Percentiles rank a stretch among this genome's conserved stretches.
Conservation (phyloP, 1,284 basidiomycete species). For the Ceratobasidium sp. region DNA sequence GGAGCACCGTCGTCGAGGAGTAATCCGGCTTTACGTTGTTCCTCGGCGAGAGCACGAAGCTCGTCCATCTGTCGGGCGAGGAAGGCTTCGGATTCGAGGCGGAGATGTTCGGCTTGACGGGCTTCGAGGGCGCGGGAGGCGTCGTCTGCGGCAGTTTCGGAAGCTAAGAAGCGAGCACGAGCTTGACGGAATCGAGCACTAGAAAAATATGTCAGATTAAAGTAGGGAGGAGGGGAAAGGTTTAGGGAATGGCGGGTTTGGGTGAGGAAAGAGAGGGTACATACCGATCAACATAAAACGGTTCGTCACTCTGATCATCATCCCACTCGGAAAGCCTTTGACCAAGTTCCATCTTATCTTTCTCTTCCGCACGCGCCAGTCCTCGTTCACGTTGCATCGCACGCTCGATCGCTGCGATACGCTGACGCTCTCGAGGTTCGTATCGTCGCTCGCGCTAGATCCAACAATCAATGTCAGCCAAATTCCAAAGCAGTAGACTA, state of each 20-base stretch:
- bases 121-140: slow-evolving; percentile 83
- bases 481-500: neutral
- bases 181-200: slow-evolving; percentile 66
- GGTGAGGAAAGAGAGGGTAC: slow-evolving; percentile 47
- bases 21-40: slow-evolving; percentile 87
- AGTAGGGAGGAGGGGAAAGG: neutral
- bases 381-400: slow-evolving; percentile 76
- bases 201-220: slow-evolving; percentile 8
- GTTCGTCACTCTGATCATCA: slow-evolving; percentile 88
- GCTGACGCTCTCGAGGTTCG: slow-evolving; percentile 79
- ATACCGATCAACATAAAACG: slow-evolving; percentile 86
- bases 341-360: slow-evolving; percentile 75
- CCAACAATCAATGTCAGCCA: neutral
- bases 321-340: slow-evolving; percentile 84
- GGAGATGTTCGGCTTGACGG: slow-evolving; percentile 82
- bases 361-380: slow-evolving; percentile 77
- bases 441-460: slow-evolving; percentile 80
- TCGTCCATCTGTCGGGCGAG: slow-evolving; percentile 90
- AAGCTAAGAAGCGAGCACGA: slow-evolving; percentile 70
- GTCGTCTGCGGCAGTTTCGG: slow-evolving; percentile 84
- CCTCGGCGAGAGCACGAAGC: slow-evolving; percentile 84
- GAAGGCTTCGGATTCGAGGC: slow-evolving; percentile 88
- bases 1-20: slow-evolving; percentile 90
- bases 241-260: neutral
- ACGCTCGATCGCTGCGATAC: slow-evolving; percentile 78